Percentiles rank a stretch among this genome's conserved stretches.
These are phyloP conservation scores for Eutrema heterophyllum DNA, from an alignment of 345 rosid species.

Conservation along the genomic window DNA sequence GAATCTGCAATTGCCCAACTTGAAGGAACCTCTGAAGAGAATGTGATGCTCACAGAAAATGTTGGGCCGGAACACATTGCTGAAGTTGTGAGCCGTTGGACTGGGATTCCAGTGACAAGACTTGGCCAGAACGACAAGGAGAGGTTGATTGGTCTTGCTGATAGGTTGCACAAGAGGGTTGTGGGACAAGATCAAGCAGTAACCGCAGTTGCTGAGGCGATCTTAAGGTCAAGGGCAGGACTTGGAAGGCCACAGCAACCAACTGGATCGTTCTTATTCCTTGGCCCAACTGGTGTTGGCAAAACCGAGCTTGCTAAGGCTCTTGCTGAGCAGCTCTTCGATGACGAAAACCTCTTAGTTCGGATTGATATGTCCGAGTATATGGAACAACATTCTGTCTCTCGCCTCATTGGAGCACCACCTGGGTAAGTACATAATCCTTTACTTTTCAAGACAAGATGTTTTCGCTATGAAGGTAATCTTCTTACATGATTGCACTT, in stretches of 20 bases:
- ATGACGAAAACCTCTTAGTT: constrained; percentile 68
- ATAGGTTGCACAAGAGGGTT: constrained; percentile 71
- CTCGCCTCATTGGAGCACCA: constrained; percentile 83
- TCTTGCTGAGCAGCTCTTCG: constrained; percentile 89
- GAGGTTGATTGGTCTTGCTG: constrained; percentile 71
- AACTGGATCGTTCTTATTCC: constrained; percentile 83
- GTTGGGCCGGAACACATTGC: constrained; percentile 92
- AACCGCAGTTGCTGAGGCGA: constrained; percentile 74
- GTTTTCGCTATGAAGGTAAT: background rate
- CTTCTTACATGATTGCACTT: background rate
- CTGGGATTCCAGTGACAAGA: constrained; percentile 84
- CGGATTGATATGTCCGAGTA: constrained; percentile 90
- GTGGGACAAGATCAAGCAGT: constrained; percentile 90
- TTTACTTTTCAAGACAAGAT: background rate
- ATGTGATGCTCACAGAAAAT: constrained; percentile 72
- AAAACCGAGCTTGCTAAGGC: constrained; percentile 93
- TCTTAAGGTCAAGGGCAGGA: constrained; percentile 81
- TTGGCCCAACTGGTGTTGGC: constrained; percentile 97
- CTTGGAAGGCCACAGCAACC: constrained; percentile 96
- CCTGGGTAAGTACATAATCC: constrained; percentile 54
- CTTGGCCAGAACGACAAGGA: constrained; percentile 87
- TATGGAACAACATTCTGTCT: constrained; percentile 81
- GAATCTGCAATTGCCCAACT: constrained; percentile 62
- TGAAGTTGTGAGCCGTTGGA: constrained; percentile 94
- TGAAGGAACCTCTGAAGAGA: constrained; percentile 62